phyloP scores from a whole-genome alignment of 2,329 filamentous ascomycete genomes.

The Calonectria honghensis region DNA sequence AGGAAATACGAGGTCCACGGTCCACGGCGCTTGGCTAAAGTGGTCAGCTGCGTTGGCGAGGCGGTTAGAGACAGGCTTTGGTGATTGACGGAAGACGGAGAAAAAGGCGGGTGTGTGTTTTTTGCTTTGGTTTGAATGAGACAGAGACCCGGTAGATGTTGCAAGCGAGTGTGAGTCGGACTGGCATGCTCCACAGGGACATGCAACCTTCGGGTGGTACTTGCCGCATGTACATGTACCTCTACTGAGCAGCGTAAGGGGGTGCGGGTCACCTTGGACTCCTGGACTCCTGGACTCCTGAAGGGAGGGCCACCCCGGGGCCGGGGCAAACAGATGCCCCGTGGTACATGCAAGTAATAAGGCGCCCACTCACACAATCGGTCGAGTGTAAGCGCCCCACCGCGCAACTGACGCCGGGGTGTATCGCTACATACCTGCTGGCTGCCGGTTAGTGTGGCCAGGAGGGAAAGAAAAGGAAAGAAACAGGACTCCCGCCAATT shows the following conservation, averaged over 20 bases:
- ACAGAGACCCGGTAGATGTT: neutral
- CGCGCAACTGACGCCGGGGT: neutral
- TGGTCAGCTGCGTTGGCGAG: too few species aligned
- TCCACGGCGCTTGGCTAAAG: too few species aligned
- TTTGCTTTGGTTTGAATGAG: neutral
- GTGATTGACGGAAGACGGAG: neutral
- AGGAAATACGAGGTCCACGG: too few species aligned
- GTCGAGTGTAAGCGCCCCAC: neutral
- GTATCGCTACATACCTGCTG: neutral
- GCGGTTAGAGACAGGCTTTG: neutral
- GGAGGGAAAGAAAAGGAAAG: neutral
- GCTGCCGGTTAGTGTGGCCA: neutral
- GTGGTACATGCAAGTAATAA: neutral
- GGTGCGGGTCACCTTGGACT: neutral
- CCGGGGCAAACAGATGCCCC: neutral
- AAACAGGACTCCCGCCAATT: neutral
- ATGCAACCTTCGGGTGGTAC: neutral
- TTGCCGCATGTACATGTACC: neutral
- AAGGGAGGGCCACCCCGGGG: neutral
- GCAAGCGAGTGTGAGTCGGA: neutral
- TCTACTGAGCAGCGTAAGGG: neutral
- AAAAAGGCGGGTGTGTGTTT: neutral
- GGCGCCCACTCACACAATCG: neutral
- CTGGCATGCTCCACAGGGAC: neutral
- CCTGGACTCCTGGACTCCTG: too few species aligned